Base-by-base conservation (phyloP, 1,139 yeast genomes). In the Protomyces arabidopsidicola region DNA sequence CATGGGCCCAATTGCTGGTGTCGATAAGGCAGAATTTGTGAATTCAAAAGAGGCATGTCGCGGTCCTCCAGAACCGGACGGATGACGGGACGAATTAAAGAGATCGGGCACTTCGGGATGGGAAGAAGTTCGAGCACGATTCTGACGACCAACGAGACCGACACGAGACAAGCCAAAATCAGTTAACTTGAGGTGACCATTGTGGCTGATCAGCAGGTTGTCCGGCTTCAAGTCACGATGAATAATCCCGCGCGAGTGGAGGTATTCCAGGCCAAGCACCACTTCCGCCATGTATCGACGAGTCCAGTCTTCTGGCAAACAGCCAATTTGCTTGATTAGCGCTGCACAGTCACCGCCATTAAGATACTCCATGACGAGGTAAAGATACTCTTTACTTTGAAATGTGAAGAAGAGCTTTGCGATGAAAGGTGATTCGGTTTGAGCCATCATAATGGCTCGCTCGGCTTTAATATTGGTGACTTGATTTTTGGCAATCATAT, bases 271-370 rank as follows among this genome's bases (percentile, higher is more conserved):
- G 0, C 97, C 97, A 34, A 89, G 85, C 34, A 91, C 84, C 1
- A 90, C 90, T 73, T 95, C 98, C 0, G 97, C 93, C 65, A 90
- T 82, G 70, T 93, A 95, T 68, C 88, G 81, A 67, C 82, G 84
- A 0, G 95, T 86, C 98, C 98, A 93, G 16, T 72, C 75, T 65
- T 86, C 87, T 64, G 88, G 85, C 1, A 96, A 89, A 50, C 89
- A 76, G 0, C 95, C 96, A 73, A 91, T 78, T 74, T 85, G 84
- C 70, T 89, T 88, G 38, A 95, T 77, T 58, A 95, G 77, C 0
- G 96, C 87, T 0, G 97, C 95, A 72, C 95, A 84, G 74, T 95
- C 99, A 35, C 99, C 99, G 50, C 98, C 98, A 70, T 88, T 90
- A 56, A 93, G 78, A 73, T 90, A 95, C 73, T 95, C 98, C 98